Conservation (phyloP, 2,329 filamentous ascomycete species). For the Elsinoe australis region DNA sequence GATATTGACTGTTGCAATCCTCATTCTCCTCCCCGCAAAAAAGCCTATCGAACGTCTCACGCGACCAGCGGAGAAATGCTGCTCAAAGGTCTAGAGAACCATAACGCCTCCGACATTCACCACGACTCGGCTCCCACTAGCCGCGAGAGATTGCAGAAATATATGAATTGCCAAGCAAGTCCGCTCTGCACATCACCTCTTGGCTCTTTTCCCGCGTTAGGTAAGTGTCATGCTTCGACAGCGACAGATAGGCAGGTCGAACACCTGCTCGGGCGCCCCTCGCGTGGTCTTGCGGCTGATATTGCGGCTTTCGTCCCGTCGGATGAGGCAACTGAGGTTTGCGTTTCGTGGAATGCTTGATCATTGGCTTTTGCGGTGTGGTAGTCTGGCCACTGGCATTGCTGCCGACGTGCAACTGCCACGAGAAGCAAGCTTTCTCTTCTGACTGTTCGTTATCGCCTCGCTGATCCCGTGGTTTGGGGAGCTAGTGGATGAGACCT, state of each 20-base stretch:
- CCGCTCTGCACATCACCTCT: background rate
- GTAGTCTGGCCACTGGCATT: too few relatives aligned
- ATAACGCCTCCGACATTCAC: too few relatives aligned
- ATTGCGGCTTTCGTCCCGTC: background rate
- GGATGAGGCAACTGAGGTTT: background rate
- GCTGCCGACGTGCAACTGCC: constrained; percentile 1
- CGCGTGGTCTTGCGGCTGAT: background rate
- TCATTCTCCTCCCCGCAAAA: too few relatives aligned
- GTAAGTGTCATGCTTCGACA: background rate
- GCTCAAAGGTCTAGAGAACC: too few relatives aligned
- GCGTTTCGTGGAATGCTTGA: too few relatives aligned
- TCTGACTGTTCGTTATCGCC: constrained; percentile 6
- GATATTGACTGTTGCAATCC: too few relatives aligned
- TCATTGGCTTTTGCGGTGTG: too few relatives aligned
- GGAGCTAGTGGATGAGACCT: background rate
- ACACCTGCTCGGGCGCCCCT: background rate
- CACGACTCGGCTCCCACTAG: background rate
- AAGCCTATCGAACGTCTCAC: too few relatives aligned
- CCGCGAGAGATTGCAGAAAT: background rate
- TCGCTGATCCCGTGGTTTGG: constrained; percentile 1
- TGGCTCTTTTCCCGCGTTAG: constrained; percentile 5
- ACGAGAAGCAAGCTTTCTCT: background rate
- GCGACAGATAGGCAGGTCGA: constrained; percentile 9
- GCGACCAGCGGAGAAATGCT: too few relatives aligned
- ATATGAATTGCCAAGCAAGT: background rate